phyloP scores from a whole-genome alignment of 2,329 filamentous ascomycete species.

The Delphinella strobiligena region DNA sequence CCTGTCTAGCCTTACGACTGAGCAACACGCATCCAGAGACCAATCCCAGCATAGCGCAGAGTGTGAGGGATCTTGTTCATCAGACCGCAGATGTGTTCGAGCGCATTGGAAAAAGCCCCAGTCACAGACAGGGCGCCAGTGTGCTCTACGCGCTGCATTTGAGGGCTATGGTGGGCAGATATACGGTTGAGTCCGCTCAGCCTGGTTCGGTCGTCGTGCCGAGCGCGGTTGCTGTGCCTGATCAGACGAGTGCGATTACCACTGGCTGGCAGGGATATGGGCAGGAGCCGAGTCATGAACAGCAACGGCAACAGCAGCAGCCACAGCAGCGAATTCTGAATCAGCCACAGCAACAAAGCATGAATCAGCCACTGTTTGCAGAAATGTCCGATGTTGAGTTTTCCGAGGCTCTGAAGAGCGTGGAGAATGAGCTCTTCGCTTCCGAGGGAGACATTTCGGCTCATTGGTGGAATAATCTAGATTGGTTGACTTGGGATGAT shows the following conservation, averaged over 20 bases:
- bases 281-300: not conserved
- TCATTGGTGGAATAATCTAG: not conserved
- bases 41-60: not conserved
- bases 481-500: not conserved
- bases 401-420: not conserved
- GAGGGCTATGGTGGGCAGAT: not conserved
- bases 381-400: not conserved
- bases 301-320: not conserved
- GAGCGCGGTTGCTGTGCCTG: too few species aligned
- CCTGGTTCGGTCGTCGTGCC: too few species aligned
- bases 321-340: not conserved
- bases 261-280: too few species aligned
- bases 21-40: not conserved
- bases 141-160: not conserved
- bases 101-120: not conserved
- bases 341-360: not conserved
- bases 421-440: not conserved
- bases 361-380: not conserved
- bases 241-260: too few species aligned
- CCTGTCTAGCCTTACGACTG: not conserved
- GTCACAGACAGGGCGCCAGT: not conserved
- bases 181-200: not conserved
- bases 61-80: not conserved
- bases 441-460: not conserved
- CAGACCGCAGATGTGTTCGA: not conserved